Percentiles rank a stretch among this genome's conserved stretches.
Evolutionary conservation across 2,329 filamentous ascomycete species (phyloP).

Genomic region (Knoxdaviesia proteae): DNA sequence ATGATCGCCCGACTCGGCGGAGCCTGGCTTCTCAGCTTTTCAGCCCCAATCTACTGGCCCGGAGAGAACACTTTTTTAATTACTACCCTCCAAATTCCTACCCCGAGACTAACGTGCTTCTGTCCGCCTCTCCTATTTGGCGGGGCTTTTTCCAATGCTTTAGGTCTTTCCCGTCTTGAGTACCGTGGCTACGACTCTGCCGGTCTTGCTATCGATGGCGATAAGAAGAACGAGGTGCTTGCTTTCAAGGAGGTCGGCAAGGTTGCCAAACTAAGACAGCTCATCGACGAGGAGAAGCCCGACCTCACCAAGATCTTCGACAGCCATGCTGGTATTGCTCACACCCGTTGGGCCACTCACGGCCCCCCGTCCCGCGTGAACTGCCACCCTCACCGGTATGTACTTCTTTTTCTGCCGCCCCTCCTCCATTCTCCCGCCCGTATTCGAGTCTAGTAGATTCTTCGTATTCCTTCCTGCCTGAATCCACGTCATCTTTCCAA

Average conservation of each 20-base stretch:
- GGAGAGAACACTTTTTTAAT: too few relatives aligned
- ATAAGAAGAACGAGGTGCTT: slow-evolving; percentile 96
- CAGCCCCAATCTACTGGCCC: too few relatives aligned
- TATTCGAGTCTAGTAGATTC: too few relatives aligned
- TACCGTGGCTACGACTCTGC: slow-evolving; percentile 98
- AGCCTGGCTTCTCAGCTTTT: too few relatives aligned
- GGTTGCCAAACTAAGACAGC: slow-evolving; percentile 85
- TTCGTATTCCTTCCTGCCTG: too few relatives aligned
- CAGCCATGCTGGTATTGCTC: slow-evolving; percentile 94
- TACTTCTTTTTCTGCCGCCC: slow-evolving; percentile 3
- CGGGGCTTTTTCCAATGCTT: not conserved
- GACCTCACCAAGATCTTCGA: slow-evolving; percentile 88
- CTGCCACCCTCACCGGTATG: slow-evolving; percentile 95
- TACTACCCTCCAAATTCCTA: too few relatives aligned
- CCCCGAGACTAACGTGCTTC: too few relatives aligned
- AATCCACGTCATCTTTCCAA: too few relatives aligned
- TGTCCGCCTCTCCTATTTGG: slow-evolving; percentile 1
- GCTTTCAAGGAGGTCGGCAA: slow-evolving; percentile 99
- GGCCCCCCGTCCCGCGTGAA: slow-evolving; percentile 82
- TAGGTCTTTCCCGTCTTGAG: slow-evolving; percentile 85
- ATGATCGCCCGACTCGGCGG: too few relatives aligned
- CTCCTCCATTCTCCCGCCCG: too few relatives aligned
- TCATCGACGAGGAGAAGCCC: slow-evolving; percentile 66
- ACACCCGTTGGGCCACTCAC: slow-evolving; percentile 98
- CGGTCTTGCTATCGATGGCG: slow-evolving; percentile 83